These are phyloP conservation scores for Sarocladium kiliense DNA, from an alignment of 2,329 filamentous ascomycete genomes.

Conservation along the genomic window DNA sequence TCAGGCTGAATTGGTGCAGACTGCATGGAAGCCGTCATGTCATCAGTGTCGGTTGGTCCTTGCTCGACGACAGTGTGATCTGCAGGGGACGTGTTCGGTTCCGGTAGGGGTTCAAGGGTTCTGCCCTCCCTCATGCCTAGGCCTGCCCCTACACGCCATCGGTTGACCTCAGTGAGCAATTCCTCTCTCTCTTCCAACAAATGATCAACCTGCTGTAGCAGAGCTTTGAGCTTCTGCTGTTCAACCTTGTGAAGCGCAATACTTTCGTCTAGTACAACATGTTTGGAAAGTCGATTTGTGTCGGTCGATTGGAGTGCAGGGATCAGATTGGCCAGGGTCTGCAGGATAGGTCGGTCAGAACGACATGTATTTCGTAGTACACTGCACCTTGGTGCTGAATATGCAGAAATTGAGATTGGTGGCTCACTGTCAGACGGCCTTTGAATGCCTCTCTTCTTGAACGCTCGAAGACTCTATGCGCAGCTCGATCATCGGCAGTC, in stretches of 20 bases:
- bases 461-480: constrained; percentile 34
- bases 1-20: neutral
- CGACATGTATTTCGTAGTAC: neutral
- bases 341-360: neutral
- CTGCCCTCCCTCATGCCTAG: constrained; percentile 1
- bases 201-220: constrained; percentile 14
- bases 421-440: constrained; percentile 27
- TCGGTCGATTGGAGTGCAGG: constrained; percentile 27
- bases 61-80: neutral
- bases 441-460: constrained; percentile 36
- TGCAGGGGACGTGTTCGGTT: neutral
- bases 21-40: neutral
- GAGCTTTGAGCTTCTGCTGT: constrained; percentile 15
- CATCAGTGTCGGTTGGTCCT: neutral
- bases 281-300: constrained; percentile 31
- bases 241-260: constrained; percentile 24
- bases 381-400: neutral
- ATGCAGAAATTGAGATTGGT: neutral
- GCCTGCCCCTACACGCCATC: constrained; percentile 14
- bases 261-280: constrained; percentile 31
- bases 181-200: constrained; percentile 23
- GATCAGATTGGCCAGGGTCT: constrained; percentile 30
- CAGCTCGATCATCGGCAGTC: constrained; percentile 33
- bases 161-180: constrained; percentile 23
- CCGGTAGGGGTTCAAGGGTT: neutral